These are phyloP conservation scores for Crepidotus variabilis DNA, from an alignment of 768 basidiomycete species.

Conservation along the genomic window DNA sequence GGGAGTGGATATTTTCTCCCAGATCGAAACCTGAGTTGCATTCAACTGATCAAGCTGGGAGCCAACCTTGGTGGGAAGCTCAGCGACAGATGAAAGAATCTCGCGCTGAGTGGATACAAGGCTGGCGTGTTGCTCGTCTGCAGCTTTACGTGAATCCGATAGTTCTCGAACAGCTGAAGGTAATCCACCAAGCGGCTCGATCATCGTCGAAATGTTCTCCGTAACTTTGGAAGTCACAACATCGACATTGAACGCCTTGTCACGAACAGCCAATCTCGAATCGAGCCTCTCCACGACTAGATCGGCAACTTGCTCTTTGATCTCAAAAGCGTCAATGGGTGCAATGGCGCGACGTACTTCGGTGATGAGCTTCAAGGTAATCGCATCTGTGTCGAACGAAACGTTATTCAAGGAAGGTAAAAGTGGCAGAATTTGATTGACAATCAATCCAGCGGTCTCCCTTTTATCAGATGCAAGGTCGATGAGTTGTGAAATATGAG, in stretches of 20 bases:
- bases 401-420: conserved; percentile 42
- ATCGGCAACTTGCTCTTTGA: conserved; percentile 87
- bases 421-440: conserved; percentile 66
- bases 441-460: conserved; percentile 80
- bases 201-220: conserved; percentile 42
- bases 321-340: conserved; percentile 79
- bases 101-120: conserved; percentile 37
- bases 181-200: conserved; percentile 28
- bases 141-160: conserved; percentile 36
- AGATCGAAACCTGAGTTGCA: conserved; percentile 29
- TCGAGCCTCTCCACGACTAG: conserved; percentile 84
- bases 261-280: conserved; percentile 74
- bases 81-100: conserved; percentile 36
- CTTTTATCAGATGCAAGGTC: conserved; percentile 87
- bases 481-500: conserved; percentile 84
- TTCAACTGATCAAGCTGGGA: conserved; percentile 42
- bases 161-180: conserved; percentile 37
- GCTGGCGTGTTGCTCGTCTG: conserved; percentile 33
- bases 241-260: conserved; percentile 66
- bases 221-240: conserved; percentile 49
- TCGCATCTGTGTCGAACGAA: conserved; percentile 47
- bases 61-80: conserved; percentile 44
- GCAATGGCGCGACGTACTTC: conserved; percentile 72
- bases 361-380: conserved; percentile 56
- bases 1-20: conserved; percentile 26